Evolutionary conservation across 1,139 yeast species (phyloP), one percentile per base, ranked within the genome.

Genomic region (Saccharomyces uvarum): DNA sequence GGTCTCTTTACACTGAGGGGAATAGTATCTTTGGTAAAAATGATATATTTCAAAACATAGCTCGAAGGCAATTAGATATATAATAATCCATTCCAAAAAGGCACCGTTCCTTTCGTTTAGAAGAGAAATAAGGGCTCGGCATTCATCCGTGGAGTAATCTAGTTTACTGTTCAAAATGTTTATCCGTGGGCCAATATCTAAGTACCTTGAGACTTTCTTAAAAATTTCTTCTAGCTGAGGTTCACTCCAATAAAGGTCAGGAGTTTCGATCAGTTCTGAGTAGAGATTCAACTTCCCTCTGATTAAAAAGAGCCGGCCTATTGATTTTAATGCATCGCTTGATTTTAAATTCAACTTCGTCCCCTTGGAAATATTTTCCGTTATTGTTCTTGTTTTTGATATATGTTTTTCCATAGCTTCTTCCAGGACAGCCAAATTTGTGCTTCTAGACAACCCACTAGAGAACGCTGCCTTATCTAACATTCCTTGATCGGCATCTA

Each of bases 231-330:
- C 97, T 54, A 90, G 74, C 41, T 83, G 81, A 0, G 97, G 96
- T 63, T 89, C 97, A 53, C 89, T 81, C 97, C 97, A 90, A 70
- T 89, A 90, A 50, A 89, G 71, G 68, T 90, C 97, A 0, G 97
- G 97, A 0, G 95, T 88, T 63, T 90, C 97, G 48, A 88, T 88
- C 54, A 90, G 77, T 65, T 90, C 96, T n/a, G 93, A 85, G 68
- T 90, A 88, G 49, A 90, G 72, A 63, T 90, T 90, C 59, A 90
- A 76, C 62, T 86, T 86, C 1, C 96, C 97, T 56, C 97, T 74
- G 21, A 90, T 75, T 50, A 86, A 74, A 56, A 90, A 80, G 31
- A 90, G 74, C 55, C 83, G 76, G 0, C 97, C 97, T 0, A 95
- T 88, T 3, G 84, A 75, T 61, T 77, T 76, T 52, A 89, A 71